Evolutionary conservation across 805 yeast species (phyloP), one percentile per base, ranked within the genome.

Genomic region (Candida easanensis): DNA sequence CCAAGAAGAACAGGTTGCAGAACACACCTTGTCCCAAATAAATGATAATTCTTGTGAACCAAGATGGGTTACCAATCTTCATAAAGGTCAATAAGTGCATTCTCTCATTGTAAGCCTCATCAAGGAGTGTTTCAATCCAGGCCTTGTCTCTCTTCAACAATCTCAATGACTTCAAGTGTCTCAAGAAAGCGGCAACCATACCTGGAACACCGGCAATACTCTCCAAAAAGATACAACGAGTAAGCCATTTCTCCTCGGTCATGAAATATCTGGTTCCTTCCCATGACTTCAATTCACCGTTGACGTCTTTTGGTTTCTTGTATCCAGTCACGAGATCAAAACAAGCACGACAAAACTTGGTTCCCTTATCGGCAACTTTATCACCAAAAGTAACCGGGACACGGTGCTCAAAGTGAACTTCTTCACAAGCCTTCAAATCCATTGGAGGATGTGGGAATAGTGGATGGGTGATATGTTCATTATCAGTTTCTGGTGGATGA

Each of bases 201-300:
- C 90, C 89, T 1, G 90, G 90, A n/a, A 83, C 86, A 8, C 88
- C 89, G 4, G 90, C 90, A 43, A 84, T 71, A 46, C 81, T 74
- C 60, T 83, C 90, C 51, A 83, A 69, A 53, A 84, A 81, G 30
- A 84, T 76, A 44, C 75, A 63, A 41, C 84, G 61, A 6, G 79
- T 74, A 45, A 84, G 53, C 89, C 89, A 84, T 55, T 79, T 77
- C 41, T 66, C 69, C 20, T 74, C 76, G 5, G 83, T 77, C 85
- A 83, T 78, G 40, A 66, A 66, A 49, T 69, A 73, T 38, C 74
- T 54, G 21, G 59, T 58, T 39, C 64, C 66, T 35, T 60, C 56
- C 34, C 65, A 63, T 25, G 61, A 48, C 20, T 56, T 48, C 23
- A 62, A 60, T 2, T 57, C 49, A 14, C 65, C 70, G 28, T 62